These are phyloP conservation scores for Rubroboletus satanas DNA, from an alignment of 768 basidiomycete genomes.

Conservation along the genomic window DNA sequence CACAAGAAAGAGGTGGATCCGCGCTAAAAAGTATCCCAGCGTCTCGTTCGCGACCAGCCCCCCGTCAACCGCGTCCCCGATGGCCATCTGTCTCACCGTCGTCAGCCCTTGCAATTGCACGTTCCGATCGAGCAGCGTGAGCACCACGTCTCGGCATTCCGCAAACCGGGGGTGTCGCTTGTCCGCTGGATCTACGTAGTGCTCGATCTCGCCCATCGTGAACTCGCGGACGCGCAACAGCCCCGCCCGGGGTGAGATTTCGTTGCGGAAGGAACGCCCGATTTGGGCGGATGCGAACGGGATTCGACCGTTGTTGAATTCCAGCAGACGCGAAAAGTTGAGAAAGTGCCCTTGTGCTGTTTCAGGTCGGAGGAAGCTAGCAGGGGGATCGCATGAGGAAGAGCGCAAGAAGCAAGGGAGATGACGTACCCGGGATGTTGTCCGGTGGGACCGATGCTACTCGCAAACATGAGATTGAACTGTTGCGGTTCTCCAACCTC, in stretches of 20 bases:
- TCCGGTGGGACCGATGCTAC: constrained; percentile 95
- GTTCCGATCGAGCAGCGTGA: constrained; percentile 77
- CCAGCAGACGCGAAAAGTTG: constrained; percentile 94
- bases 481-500: constrained; percentile 88
- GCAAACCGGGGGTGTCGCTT: constrained; percentile 83
- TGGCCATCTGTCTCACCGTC: constrained; percentile 57
- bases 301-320: constrained; percentile 95
- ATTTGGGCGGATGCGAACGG: constrained; percentile 98
- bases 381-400: not conserved
- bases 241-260: constrained; percentile 95
- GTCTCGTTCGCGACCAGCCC: constrained; percentile 95
- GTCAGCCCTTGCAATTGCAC: constrained; percentile 77
- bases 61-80: constrained; percentile 85
- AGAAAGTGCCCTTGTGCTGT: constrained; percentile 99
- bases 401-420: fast-evolving
- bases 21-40: constrained; percentile 93
- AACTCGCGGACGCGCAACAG: constrained; percentile 97
- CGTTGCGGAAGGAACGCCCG: constrained; percentile 94
- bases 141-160: constrained; percentile 70
- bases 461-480: constrained; percentile 99
- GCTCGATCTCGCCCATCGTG: constrained; percentile 99
- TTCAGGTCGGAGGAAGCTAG: constrained; percentile 91
- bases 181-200: constrained; percentile 93
- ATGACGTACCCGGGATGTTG: constrained; percentile 79
- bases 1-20: constrained; percentile 84